These are phyloP conservation scores for Saturnispora hagleri DNA, from an alignment of 805 yeast genomes.

Conservation along the genomic window DNA sequence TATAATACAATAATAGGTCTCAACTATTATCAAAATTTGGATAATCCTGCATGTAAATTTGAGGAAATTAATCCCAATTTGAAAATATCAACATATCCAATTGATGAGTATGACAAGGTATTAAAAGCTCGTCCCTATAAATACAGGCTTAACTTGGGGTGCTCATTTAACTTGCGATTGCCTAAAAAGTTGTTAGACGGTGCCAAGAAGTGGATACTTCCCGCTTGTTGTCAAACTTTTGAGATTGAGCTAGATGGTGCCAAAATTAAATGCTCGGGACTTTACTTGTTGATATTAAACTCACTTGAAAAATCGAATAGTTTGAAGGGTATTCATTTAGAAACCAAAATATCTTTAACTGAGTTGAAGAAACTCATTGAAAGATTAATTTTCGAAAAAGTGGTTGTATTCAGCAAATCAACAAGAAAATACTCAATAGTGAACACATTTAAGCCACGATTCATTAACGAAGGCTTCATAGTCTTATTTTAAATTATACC, in stretches of 20 bases:
- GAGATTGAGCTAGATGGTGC: neutral
- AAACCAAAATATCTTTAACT: neutral
- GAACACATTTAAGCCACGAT: neutral
- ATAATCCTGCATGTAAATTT: neutral
- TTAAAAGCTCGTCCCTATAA: neutral
- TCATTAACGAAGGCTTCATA: neutral
- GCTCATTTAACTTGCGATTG: neutral
- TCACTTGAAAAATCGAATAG: neutral
- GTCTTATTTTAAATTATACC: neutral
- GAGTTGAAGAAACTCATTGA: neutral
- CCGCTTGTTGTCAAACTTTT: neutral
- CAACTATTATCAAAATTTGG: neutral
- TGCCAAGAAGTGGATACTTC: neutral
- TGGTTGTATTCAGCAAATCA: neutral
- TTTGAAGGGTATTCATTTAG: neutral
- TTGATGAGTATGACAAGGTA: neutral
- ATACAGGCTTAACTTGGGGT: neutral
- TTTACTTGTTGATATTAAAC: neutral
- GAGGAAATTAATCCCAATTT: neutral
- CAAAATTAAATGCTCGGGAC: constrained; percentile 1
- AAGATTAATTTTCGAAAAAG: neutral
- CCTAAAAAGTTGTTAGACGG: neutral
- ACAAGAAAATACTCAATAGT: neutral
- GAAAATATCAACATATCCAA: neutral
- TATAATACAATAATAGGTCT: neutral